Conservation (phyloP, 208 protist species). For the Leishmania martiniquensis region DNA sequence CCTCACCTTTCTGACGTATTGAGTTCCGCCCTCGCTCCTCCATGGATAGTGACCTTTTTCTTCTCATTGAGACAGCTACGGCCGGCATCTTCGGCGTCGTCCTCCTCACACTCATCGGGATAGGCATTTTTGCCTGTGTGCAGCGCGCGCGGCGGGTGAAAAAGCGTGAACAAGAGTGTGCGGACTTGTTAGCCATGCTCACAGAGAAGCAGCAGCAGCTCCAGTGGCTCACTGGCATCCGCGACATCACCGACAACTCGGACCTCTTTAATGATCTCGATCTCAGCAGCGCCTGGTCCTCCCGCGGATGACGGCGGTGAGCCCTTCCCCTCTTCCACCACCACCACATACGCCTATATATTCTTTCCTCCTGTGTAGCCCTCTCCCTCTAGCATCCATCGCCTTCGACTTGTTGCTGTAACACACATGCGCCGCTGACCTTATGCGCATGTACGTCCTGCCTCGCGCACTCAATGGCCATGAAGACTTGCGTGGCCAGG, state of each 20-base stretch:
- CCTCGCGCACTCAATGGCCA: not conserved
- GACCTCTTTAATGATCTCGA: not conserved
- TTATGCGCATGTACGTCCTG: not conserved
- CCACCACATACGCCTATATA: not conserved
- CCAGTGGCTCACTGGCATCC: conserved; percentile 1
- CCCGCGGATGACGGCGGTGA: conserved; percentile 1
- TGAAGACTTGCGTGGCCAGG: not conserved
- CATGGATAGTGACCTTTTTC: conserved; percentile 1
- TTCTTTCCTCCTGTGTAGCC: too few species aligned
- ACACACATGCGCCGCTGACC: not conserved
- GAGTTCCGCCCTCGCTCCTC: not conserved
- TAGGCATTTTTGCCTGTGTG: conserved; percentile 5
- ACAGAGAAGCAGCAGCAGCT: conserved; percentile 17
- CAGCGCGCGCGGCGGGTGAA: not conserved
- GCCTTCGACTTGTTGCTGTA: not conserved
- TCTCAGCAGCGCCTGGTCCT: not conserved
- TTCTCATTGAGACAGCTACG: not conserved
- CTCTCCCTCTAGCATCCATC: not conserved
- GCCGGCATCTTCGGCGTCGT: conserved; percentile 10
- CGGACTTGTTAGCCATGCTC: not conserved
- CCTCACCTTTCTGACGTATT: not conserved
- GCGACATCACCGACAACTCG: conserved; percentile 1
- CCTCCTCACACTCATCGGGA: conserved; percentile 1
- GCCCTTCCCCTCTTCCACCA: not conserved
- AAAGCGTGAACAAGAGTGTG: not conserved